Evolutionary conservation across 176 grass and related monocot genomes (phyloP).

Genomic region (Dactylis glomerata): DNA sequence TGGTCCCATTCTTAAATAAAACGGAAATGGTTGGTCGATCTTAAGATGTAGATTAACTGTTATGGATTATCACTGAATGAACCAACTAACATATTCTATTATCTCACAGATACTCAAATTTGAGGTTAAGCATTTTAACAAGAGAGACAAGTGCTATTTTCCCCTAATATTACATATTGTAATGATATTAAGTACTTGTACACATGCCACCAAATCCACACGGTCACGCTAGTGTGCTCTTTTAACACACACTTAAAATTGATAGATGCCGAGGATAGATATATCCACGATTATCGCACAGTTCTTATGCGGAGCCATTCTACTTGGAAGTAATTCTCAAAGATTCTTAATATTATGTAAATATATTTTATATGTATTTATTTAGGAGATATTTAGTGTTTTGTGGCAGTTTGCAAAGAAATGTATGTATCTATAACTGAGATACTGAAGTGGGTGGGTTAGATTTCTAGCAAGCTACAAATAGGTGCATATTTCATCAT

Average conservation of each 20-base stretch:
- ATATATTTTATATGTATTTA: no score
- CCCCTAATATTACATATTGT: not conserved
- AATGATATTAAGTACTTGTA: not conserved
- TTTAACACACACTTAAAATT: not conserved
- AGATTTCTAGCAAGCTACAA: not conserved
- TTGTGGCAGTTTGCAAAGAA: no score
- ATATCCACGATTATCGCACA: not conserved
- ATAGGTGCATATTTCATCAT: not conserved
- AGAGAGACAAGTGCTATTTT: no score
- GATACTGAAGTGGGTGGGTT: not conserved
- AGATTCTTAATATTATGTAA: no score
- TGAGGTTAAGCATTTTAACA: not conserved
- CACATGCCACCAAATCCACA: not conserved
- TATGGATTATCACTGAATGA: not conserved
- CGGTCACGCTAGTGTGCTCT: not conserved
- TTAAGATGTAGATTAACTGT: not conserved
- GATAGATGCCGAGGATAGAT: not conserved
- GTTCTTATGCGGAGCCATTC: no score
- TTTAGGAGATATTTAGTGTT: no score
- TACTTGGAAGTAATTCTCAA: no score
- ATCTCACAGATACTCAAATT: not conserved
- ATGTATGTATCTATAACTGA: not conserved
- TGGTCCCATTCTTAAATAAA: not conserved
- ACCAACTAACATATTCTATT: not conserved
- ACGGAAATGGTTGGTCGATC: not conserved